phyloP scores from a whole-genome alignment of 116 monocot species.

The Zostera marina region DNA sequence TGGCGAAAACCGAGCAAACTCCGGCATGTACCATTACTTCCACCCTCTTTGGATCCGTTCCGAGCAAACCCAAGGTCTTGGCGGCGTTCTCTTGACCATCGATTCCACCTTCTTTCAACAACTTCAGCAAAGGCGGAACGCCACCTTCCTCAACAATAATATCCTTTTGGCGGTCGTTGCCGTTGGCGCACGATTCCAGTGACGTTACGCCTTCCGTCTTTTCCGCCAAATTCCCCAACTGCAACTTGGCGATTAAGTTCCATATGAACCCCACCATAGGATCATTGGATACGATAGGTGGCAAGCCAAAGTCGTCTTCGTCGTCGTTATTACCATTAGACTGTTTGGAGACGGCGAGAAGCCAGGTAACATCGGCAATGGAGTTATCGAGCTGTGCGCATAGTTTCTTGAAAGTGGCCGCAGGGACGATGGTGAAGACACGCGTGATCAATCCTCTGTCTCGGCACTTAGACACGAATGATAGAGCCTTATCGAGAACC shows the following conservation, averaged over 20 bases:
- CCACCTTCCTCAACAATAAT: constrained; percentile 91
- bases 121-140: constrained; percentile 50
- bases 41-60: constrained; percentile 58
- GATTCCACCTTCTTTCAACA: constrained; percentile 61
- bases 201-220: constrained; percentile 50
- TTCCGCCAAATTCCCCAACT: constrained; percentile 37
- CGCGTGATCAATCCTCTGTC: constrained; percentile 35
- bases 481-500: constrained; percentile 67
- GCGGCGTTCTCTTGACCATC: constrained; percentile 85
- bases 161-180: constrained; percentile 75
- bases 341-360: constrained; percentile 64
- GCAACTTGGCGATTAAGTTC: constrained; percentile 83
- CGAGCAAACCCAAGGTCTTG: constrained; percentile 58
- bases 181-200: constrained; percentile 67
- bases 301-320: constrained; percentile 65
- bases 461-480: constrained; percentile 56
- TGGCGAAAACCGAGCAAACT: constrained; percentile 63
- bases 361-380: constrained; percentile 84
- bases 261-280: constrained; percentile 82
- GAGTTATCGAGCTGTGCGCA: constrained; percentile 65
- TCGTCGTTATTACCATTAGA: constrained; percentile 24
- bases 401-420: constrained; percentile 58
- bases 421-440: constrained; percentile 69
- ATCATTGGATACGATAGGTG: constrained; percentile 88
- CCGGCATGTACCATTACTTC: constrained; percentile 71